Percentiles rank a stretch among this genome's conserved stretches.
Evolutionary conservation across 441 rosid genomes (phyloP).

Genomic region (Croton setiger): DNA sequence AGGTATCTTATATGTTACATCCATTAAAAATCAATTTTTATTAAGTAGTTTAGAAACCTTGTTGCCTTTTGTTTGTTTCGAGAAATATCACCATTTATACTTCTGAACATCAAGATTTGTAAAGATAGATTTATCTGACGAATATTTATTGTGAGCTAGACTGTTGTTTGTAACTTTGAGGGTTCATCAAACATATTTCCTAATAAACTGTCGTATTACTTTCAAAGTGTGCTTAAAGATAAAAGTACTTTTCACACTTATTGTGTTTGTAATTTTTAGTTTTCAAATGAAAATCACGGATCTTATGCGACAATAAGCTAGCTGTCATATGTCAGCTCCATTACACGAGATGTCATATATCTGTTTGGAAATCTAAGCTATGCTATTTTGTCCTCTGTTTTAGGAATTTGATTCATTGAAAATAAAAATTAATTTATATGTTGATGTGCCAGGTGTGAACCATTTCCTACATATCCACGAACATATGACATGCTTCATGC

Average conservation of each 20-base stretch:
- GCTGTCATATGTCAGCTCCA: neutral
- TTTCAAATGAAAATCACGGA: neutral
- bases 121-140: neutral
- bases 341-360: neutral
- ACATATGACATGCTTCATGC: slow-evolving; percentile 98
- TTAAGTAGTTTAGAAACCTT: neutral
- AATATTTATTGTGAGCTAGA: neutral
- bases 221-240: slow-evolving; percentile 6
- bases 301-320: neutral
- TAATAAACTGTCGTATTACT: neutral
- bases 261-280: neutral
- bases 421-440: slow-evolving; percentile 2
- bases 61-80: neutral
- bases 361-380: neutral
- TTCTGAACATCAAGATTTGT: slow-evolving; percentile 5
- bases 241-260: neutral
- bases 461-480: slow-evolving; percentile 96
- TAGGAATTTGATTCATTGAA: slow-evolving; percentile 1
- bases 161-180: neutral
- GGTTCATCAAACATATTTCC: neutral
- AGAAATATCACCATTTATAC: neutral
- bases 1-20: neutral
- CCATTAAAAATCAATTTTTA: neutral
- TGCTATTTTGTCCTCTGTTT: neutral
- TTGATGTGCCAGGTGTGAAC: slow-evolving; percentile 71